Conservation (phyloP, 495 filamentous ascomycete genomes). For the Aspergillus sclerotiicarbonarius region DNA sequence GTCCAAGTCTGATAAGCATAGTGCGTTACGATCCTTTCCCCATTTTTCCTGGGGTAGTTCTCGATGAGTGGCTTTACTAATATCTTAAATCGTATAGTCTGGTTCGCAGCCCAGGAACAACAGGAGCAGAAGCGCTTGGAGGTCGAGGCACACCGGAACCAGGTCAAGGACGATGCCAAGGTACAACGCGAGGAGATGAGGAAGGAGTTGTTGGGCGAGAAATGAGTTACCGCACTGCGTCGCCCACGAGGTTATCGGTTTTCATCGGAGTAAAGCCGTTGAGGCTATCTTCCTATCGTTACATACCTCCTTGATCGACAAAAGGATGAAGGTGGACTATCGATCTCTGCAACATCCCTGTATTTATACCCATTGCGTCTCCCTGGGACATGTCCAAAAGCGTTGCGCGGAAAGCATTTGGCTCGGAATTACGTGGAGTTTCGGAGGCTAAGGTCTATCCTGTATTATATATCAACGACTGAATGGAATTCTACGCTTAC, state of each 20-base stretch:
- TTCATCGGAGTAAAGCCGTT: background rate
- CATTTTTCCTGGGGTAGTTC: background rate
- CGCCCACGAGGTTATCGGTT: background rate
- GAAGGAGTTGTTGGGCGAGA: conserved; percentile 43
- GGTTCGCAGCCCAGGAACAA: conserved; percentile 68
- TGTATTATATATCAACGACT: conserved; percentile 1
- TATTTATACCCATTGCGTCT: conserved; percentile 10
- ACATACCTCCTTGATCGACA: background rate
- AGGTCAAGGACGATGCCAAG: conserved; percentile 50
- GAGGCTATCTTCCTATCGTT: background rate
- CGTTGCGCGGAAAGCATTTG: conserved; percentile 2
- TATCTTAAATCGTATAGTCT: conserved; percentile 54
- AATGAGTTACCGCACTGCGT: conserved; percentile 21
- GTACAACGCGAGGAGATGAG: conserved; percentile 58
- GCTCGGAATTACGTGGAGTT: conserved; percentile 2
- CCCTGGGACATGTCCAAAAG: background rate
- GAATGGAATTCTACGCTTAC: background rate
- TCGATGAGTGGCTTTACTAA: conserved; percentile 7
- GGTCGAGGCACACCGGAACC: conserved; percentile 46
- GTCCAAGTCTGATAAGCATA: conserved; percentile 87
- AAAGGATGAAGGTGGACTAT: background rate
- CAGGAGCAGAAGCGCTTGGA: conserved; percentile 45
- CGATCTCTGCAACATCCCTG: background rate
- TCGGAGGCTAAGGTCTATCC: background rate
- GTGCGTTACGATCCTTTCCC: conserved; percentile 38